phyloP scores from a whole-genome alignment of 768 basidiomycete species.

The Punctularia strigosozonata region DNA sequence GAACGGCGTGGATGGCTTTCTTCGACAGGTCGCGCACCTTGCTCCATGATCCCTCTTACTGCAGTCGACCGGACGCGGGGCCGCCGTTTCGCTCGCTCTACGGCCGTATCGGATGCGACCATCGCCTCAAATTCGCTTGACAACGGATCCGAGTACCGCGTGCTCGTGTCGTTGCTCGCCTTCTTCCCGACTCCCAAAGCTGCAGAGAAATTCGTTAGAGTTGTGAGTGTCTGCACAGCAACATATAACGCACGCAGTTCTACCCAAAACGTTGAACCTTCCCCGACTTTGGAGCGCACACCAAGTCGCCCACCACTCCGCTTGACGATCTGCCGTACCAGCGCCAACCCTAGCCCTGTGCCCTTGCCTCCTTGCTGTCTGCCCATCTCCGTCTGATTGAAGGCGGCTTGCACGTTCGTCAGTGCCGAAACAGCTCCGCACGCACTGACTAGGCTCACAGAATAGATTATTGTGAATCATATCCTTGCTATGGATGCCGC shows the following conservation, averaged over 20 bases:
- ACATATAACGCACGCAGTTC: conserved; percentile 40
- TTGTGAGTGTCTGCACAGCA: not conserved
- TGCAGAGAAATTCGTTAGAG: conserved; percentile 9
- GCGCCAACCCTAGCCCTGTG: conserved; percentile 39
- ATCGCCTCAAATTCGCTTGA: not conserved
- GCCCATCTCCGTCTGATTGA: conserved; percentile 71
- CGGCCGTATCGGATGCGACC: conserved; percentile 1
- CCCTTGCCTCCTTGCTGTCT: conserved; percentile 52
- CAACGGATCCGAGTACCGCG: too few relatives aligned
- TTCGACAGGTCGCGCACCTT: conserved; percentile 23
- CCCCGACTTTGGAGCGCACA: conserved; percentile 29
- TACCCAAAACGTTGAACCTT: conserved; percentile 86
- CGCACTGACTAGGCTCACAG: conserved; percentile 31
- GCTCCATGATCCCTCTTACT: conserved; percentile 58
- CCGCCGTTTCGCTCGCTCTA: conserved; percentile 9
- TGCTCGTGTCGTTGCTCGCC: too few relatives aligned
- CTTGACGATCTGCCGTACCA: conserved; percentile 42
- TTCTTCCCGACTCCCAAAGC: conserved; percentile 63
- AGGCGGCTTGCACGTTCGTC: conserved; percentile 35
- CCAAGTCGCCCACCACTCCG: conserved; percentile 36
- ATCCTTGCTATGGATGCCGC: conserved; percentile 51
- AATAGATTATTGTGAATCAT: conserved; percentile 63
- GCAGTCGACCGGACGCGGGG: conserved; percentile 27
- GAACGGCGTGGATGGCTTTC: not conserved
- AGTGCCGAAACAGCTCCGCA: conserved; percentile 5